These are phyloP conservation scores for Lodderomyces orthopsilosis DNA, from an alignment of 1,139 yeast species.

Conservation along the genomic window DNA sequence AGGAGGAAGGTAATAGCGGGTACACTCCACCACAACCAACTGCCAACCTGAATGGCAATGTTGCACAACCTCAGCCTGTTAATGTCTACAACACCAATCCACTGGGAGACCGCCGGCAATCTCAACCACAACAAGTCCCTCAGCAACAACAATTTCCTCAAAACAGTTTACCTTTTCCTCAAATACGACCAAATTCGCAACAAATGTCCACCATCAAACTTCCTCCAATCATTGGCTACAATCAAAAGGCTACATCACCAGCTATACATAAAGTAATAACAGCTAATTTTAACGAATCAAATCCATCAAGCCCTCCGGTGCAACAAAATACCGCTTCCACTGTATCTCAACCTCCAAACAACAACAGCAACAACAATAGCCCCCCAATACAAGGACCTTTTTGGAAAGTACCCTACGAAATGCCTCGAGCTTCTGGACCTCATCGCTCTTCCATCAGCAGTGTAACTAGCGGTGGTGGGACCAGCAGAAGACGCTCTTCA, in stretches of 20 bases:
- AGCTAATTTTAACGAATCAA: slow-evolving; percentile 12
- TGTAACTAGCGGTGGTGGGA: slow-evolving; percentile 16
- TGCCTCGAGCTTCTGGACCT: slow-evolving; percentile 30
- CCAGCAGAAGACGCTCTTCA: slow-evolving; percentile 13
- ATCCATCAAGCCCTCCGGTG: slow-evolving; percentile 22
- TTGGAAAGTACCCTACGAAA: slow-evolving; percentile 53
- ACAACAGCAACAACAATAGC: slow-evolving; percentile 19
- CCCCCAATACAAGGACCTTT: slow-evolving; percentile 47
- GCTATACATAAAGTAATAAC: slow-evolving; percentile 13
- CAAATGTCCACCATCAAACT: slow-evolving; percentile 4
- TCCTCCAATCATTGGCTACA: slow-evolving; percentile 5
- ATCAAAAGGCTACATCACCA: slow-evolving; percentile 6
- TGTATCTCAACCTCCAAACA: slow-evolving; percentile 11
- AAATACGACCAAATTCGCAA: slow-evolving; percentile 10
- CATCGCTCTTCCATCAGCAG: slow-evolving; percentile 33
- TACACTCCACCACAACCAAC: slow-evolving; percentile 2
- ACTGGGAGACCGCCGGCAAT: slow-evolving; percentile 1
- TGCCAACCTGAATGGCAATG: slow-evolving; percentile 1
- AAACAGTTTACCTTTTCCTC: slow-evolving; percentile 13
- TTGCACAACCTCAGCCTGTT: neutral
- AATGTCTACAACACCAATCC: neutral
- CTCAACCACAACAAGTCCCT: slow-evolving; percentile 4
- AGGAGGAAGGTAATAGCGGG: slow-evolving; percentile 7
- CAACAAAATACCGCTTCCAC: slow-evolving; percentile 7
- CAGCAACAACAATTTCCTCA: slow-evolving; percentile 7